Evolutionary conservation across 768 basidiomycete genomes (phyloP), one percentile per base, ranked within the genome.

Genomic region (Multifurca ochricompacta): DNA sequence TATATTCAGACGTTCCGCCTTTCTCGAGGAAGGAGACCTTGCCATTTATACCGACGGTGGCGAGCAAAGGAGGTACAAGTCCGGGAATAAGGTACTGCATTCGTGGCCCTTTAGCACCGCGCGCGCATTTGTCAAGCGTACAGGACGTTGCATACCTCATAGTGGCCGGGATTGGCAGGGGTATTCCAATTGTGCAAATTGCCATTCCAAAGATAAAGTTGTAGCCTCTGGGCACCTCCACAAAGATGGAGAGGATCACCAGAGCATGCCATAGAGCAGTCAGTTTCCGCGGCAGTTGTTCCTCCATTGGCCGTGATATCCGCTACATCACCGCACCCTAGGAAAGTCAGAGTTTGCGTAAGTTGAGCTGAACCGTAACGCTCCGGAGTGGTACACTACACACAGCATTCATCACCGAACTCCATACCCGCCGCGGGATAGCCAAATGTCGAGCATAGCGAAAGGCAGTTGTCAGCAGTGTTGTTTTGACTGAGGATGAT

Each of bases 21-120:
- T 90, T 91, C 67, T 91, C 87, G 6, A 91, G 71, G 70, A 90
- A 86, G 1, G 81, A 77, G 44, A 90, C 82, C 64, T 90, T 91
- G 72, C 85, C 82, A 71, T 90, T 90, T 67, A 85, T 73, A 1
- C 87, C 86, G 30, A 91, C 70, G 0, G 87, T 89, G 3, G 84
- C 80, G 34, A 88, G 78, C 53, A 89, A 71, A 3, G 87, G 86
- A 11, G 87, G 80, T 48, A 87, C 74, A 30, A 87, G 73, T 2
- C 87, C 87, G 0, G 71, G 69, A 16, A 78, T 69, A 30, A 79
- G 65, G 62, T 73, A 73, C 74, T 78, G 21, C 8, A 46, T 16
- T 31, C n/a, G 46, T 31, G 2, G 16, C 8, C 10, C 13, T 27
- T 47, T 16, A 18, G 14, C 4, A 2, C 23, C 21, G 41, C 46